phyloP scores from a whole-genome alignment of 495 filamentous ascomycete genomes.

The Aspergillus incahuasiensis region DNA sequence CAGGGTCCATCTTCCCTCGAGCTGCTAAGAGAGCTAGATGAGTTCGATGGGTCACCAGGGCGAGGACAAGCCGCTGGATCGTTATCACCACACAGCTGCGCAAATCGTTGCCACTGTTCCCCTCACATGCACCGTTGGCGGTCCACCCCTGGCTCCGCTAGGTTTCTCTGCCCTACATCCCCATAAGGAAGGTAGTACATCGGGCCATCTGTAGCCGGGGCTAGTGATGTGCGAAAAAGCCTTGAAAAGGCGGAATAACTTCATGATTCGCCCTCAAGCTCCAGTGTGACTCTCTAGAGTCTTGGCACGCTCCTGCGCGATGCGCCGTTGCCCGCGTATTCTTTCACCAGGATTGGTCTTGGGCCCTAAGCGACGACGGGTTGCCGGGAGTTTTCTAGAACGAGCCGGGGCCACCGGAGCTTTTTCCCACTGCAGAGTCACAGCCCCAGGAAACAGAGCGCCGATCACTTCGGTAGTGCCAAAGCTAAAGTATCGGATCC shows the following conservation, averaged over 20 bases:
- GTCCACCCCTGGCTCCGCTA: not conserved
- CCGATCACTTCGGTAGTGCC: conserved; percentile 4
- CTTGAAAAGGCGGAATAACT: conserved; percentile 5
- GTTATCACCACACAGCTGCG: conserved; percentile 2
- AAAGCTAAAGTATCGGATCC: not conserved
- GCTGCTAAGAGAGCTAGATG: conserved; percentile 1
- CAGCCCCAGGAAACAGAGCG: conserved; percentile 1
- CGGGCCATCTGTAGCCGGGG: conserved; percentile 2
- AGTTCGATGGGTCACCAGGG: conserved; percentile 6
- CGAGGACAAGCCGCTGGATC: not conserved
- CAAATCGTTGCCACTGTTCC: conserved; percentile 1
- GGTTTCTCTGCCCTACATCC: conserved; percentile 2
- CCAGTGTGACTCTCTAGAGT: conserved; percentile 14
- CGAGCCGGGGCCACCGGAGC: conserved; percentile 3
- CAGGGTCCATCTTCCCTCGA: not conserved
- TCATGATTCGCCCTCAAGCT: conserved; percentile 6
- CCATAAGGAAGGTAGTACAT: conserved; percentile 17
- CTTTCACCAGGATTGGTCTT: conserved; percentile 3
- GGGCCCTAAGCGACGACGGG: not conserved
- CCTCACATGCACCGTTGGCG: conserved; percentile 9
- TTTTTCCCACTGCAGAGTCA: conserved; percentile 6
- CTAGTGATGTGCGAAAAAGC: conserved; percentile 12
- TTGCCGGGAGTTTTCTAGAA: conserved; percentile 13
- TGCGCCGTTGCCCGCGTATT: conserved; percentile 8
- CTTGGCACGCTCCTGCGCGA: conserved; percentile 18